Evolutionary conservation across 495 filamentous ascomycete species (phyloP).

Genomic region (Penicillium macrosclerotiorum): DNA sequence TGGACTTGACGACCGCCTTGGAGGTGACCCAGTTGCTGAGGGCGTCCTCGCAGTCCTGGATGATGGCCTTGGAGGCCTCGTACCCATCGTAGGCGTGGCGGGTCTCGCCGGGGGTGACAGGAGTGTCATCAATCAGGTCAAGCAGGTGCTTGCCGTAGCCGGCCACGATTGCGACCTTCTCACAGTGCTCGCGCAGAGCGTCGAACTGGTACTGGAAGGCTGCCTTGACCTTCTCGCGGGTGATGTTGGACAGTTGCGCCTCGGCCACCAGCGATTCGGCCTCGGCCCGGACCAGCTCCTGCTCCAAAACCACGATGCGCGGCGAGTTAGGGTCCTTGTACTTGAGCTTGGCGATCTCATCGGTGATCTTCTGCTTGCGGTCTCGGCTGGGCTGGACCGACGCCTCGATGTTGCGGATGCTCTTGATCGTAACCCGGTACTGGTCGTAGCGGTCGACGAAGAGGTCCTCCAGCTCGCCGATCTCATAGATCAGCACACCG

Average conservation of each 20-base stretch:
- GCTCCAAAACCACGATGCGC: constrained; percentile 94
- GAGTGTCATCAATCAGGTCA: constrained; percentile 92
- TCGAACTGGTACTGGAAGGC: constrained; percentile 99
- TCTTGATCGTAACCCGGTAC: constrained; percentile 98
- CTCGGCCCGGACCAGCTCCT: constrained; percentile 97
- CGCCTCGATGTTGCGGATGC: constrained; percentile 97
- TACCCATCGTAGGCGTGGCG: constrained; percentile 96
- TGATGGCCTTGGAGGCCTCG: constrained; percentile 97
- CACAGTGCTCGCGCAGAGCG: constrained; percentile 93
- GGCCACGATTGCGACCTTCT: constrained; percentile 97
- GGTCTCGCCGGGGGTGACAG: constrained; percentile 95
- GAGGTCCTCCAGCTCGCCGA: constrained; percentile 96
- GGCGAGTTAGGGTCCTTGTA: constrained; percentile 99
- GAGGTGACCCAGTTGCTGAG: constrained; percentile 94
- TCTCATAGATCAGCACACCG: constrained; percentile 95
- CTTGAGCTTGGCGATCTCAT: constrained; percentile 97
- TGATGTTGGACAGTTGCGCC: constrained; percentile 98
- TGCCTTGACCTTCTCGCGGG: constrained; percentile 97
- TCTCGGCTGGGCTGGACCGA: constrained; percentile 97
- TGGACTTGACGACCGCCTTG: constrained; percentile 82
- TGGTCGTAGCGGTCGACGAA: constrained; percentile 99
- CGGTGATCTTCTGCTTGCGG: constrained; percentile 98
- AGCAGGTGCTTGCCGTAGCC: constrained; percentile 96
- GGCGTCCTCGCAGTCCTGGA: constrained; percentile 97
- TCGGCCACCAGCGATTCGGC: constrained; percentile 97